Base-by-base conservation (phyloP, 129 eudicot genomes). In the Centella asiatica region DNA sequence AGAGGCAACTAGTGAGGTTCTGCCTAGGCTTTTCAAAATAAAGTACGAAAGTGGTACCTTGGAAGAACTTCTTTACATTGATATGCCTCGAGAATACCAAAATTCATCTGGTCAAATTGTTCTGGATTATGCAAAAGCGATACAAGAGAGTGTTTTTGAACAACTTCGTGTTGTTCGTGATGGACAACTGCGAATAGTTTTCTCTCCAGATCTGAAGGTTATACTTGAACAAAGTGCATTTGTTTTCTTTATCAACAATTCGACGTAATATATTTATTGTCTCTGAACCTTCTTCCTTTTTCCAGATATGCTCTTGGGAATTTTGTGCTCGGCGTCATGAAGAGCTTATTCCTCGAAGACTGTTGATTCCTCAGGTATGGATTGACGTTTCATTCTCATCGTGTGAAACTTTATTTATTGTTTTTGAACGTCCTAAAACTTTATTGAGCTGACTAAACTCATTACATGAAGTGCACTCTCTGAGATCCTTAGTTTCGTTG, bases 1-100 rank as follows among this genome's bases (percentile, higher is more conserved):
- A 93, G 99, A 88, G 82, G 96, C 99, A 18, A 88, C 96, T 49
- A 82, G 73, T 77, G 99, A 93, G 74, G 95, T 88, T n/a, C 93
- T 93, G 22, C 96, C 96, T 12, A 80, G 96, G 63, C 95, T 93
- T 13, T 82, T 81, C 66, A 95, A 93, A 78, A 87, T 93, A 46
- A 88, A 93, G 66, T 93, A 82, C 56, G 84, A 95, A 18, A 93
- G 96, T 58, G 99, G 99, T 40, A 83, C 88, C 57, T 70, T 85
- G 2, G 99, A 87, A 25, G 99, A 93, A 68, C 99, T 93, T 72
- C 74, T 93, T 62, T 93, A 80, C 72, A 64, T 93, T 57, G 96
- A 93, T 67, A 66, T 78, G 72, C 99, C 99, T 1, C 85, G 87
- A 18, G 99, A 93, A 71, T 79, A 72, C 62, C 80, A 92, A 77